Evolutionary conservation across 345 rosid species (phyloP).

Genomic region (Pelargonium nanum): DNA sequence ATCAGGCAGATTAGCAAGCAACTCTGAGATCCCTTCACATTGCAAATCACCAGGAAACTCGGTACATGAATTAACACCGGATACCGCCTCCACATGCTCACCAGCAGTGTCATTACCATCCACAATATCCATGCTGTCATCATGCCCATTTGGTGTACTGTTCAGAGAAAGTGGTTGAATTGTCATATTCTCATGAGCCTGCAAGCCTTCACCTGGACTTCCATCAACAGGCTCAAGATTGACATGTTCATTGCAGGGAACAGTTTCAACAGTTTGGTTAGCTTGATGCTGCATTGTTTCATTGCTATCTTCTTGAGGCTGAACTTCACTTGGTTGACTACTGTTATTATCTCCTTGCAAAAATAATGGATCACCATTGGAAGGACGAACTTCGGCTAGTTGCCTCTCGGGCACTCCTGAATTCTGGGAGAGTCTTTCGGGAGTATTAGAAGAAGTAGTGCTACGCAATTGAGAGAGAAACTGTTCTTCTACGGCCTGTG

Average conservation of each 20-base stretch:
- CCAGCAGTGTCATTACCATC: constrained; percentile 37
- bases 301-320: constrained; percentile 31
- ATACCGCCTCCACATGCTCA: constrained; percentile 31
- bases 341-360: constrained; percentile 34
- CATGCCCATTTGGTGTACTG: constrained; percentile 38
- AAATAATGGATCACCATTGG: constrained; percentile 33
- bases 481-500: constrained; percentile 81
- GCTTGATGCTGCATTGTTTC: constrained; percentile 27
- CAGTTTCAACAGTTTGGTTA: constrained; percentile 30
- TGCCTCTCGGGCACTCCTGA: constrained; percentile 55
- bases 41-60: constrained; percentile 22
- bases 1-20: constrained; percentile 29
- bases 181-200: constrained; percentile 20
- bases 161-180: constrained; percentile 43
- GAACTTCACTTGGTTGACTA: constrained; percentile 44
- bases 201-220: not conserved
- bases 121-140: constrained; percentile 62
- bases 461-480: constrained; percentile 56
- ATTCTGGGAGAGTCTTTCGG: constrained; percentile 53
- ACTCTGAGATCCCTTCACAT: constrained; percentile 14
- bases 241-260: constrained; percentile 23
- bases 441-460: constrained; percentile 33
- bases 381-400: constrained; percentile 28
- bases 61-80: constrained; percentile 34
- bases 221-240: constrained; percentile 19